phyloP scores from a whole-genome alignment of 1,284 basidiomycete genomes.

The Hemileia vastatrix region DNA sequence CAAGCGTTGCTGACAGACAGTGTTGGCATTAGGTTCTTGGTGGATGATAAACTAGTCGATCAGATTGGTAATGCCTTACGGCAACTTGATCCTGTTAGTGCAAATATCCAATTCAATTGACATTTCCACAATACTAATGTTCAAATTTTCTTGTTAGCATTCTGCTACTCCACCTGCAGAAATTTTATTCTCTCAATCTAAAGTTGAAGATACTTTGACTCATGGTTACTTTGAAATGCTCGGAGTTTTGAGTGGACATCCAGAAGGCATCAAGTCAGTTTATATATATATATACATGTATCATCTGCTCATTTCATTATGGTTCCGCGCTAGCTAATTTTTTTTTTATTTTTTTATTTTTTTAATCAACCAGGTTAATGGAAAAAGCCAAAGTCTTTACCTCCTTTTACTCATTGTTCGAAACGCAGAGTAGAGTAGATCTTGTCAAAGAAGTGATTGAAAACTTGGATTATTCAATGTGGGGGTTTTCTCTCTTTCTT shows the following conservation, averaged over 20 bases:
- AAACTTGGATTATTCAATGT: conserved; percentile 83
- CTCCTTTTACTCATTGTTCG: conserved; percentile 84
- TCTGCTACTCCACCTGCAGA: conserved; percentile 46
- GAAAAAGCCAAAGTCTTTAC: conserved; percentile 90
- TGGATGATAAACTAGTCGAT: conserved; percentile 74
- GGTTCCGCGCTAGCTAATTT: background rate
- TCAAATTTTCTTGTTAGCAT: background rate
- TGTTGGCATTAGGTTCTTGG: conserved; percentile 73
- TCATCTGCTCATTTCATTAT: background rate
- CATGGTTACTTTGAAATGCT: conserved; percentile 95
- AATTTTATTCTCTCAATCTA: conserved; percentile 73
- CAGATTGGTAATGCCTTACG: conserved; percentile 81
- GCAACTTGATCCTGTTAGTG: conserved; percentile 76
- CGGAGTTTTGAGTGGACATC: conserved; percentile 72
- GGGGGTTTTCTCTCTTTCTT: conserved; percentile 36
- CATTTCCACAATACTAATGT: background rate
- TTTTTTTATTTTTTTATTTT: background rate
- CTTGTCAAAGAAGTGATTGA: conserved; percentile 82
- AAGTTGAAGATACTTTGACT: conserved; percentile 72
- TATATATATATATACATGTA: background rate
- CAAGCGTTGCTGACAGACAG: conserved; percentile 70
- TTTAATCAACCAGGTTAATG: conserved; percentile 56
- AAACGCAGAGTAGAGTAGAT: conserved; percentile 80
- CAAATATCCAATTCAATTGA: conserved; percentile 4
- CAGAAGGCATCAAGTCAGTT: conserved; percentile 79